Evolutionary conservation across 805 yeast species (phyloP), one percentile per base, ranked within the genome.

Genomic region (Kodamaea leandrae): DNA sequence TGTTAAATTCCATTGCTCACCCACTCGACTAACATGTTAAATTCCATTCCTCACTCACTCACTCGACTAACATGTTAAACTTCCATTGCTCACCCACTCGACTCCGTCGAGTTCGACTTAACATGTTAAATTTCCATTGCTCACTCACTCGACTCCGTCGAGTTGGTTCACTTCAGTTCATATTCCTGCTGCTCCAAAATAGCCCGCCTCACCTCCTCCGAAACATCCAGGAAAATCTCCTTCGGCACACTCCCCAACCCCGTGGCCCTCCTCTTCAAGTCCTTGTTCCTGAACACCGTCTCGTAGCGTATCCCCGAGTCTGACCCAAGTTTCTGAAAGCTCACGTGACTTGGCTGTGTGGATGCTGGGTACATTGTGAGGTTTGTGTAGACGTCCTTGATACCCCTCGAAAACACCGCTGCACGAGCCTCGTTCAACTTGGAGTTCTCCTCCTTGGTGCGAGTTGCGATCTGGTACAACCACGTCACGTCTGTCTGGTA

Each of bases 341-440:
- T 50, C 4, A 71, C 64, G 33, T 54, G 53, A 4, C 76, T 67
- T 1, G 98, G 87, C 63, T 93, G 99, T 6, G 95, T 83, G 4
- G 71, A 66, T 15, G 53, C 57, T 3, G 98, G 96, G 24, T 78
- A 78, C 58, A 88, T 87, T 26, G 74, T 69, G 23, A 84, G 71
- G n/a, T 95, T 95, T 0, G 96, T 85, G 60, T 89, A 91, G 1
- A 84, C 77, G 57, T 91, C 98, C 55, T 81, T 80, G 15, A 77
- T 58, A 1, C 90, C 90, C 37, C 80, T 68, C 15, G 74, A 58
- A 27, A 75, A 65, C 17, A 76, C 74, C 15, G 65, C 68, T 47
- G 90, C 69, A 44, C 84, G 79, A 40, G 75, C 77, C 26, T 68
- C 71, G n/a, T 74, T 61, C 35, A 89, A 63, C 43, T 73, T 73